These are phyloP conservation scores for Blastomyces silverae DNA, from an alignment of 2,329 filamentous ascomycete species.

Conservation along the genomic window DNA sequence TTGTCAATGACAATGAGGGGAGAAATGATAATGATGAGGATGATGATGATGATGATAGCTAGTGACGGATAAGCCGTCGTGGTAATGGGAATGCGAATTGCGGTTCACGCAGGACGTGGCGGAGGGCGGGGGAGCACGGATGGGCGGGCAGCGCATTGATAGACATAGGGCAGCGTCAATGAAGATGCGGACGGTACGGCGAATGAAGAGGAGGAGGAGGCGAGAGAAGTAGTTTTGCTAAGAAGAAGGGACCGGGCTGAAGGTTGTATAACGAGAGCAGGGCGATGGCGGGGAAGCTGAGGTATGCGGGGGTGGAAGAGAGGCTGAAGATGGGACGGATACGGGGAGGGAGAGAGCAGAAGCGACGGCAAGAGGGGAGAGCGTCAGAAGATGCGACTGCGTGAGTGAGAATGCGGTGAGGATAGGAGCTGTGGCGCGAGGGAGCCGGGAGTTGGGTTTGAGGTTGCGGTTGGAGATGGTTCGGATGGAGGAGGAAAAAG, in stretches of 20 bases:
- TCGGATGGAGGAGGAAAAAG: not conserved
- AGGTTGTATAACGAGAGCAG: constrained; percentile 3
- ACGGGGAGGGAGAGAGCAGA: constrained; percentile 18
- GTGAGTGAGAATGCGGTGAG: not conserved
- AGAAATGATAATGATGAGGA: not conserved
- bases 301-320: constrained; percentile 11
- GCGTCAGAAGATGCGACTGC: constrained; percentile 10
- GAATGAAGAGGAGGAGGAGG: not conserved
- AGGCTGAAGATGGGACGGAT: constrained; percentile 9
- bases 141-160: constrained; percentile 9
- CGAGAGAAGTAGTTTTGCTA: not conserved
- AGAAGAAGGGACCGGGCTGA: not conserved
- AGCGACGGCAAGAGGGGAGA: constrained; percentile 14
- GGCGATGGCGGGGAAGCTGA: not conserved
- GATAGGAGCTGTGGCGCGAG: not conserved
- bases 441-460: no score
- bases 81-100: not conserved
- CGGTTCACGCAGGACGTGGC: not conserved
- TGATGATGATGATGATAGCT: not conserved
- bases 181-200: not conserved
- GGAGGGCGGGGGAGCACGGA: not conserved
- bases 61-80: not conserved
- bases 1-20: not conserved
- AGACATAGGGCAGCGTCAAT: constrained; percentile 7
- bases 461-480: no score